Evolutionary conservation across 805 yeast genomes (phyloP).

Genomic region (Myxozyma geophila): DNA sequence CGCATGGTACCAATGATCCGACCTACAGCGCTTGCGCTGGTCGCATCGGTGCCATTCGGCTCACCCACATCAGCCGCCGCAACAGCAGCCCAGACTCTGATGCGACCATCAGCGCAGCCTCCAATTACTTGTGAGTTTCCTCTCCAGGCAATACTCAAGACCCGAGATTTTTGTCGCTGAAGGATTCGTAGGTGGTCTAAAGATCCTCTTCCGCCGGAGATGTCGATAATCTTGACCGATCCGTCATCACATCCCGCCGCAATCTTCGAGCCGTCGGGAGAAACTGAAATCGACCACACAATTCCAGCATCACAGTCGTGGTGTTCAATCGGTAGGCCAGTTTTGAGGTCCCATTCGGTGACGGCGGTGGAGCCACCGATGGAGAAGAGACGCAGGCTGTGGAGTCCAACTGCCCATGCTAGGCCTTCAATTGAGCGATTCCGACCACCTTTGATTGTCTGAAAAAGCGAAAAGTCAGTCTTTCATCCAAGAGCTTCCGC

Average conservation of each 20-base stretch:
- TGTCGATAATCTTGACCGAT: conserved; percentile 76
- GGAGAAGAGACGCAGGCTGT: conserved; percentile 72
- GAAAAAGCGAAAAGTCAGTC: conserved; percentile 15
- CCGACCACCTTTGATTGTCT: conserved; percentile 71
- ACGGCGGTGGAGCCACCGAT: conserved; percentile 91
- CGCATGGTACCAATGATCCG: conserved; percentile 82
- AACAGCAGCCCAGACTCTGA: conserved; percentile 75
- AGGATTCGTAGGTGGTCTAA: conserved; percentile 76
- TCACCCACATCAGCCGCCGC: conserved; percentile 41
- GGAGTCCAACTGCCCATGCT: conserved; percentile 67
- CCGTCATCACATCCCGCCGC: conserved; percentile 98
- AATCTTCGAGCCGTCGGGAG: conserved; percentile 61
- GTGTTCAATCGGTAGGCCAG: conserved; percentile 72
- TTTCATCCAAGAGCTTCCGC: neutral
- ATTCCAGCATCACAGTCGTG: conserved; percentile 92
- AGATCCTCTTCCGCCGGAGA: conserved; percentile 84
- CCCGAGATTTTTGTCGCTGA: conserved; percentile 76
- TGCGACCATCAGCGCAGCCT: conserved; percentile 94
- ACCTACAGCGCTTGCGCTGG: conserved; percentile 50
- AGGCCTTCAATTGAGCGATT: conserved; percentile 89
- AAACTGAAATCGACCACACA: conserved; percentile 84
- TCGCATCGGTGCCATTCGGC: conserved; percentile 16
- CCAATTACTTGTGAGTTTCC: conserved; percentile 71
- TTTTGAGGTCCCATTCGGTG: conserved; percentile 87
- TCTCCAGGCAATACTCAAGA: conserved; percentile 78